Base-by-base conservation (phyloP, 225 moss, liverwort and hornwort species). In the Marchantia polymorpha region DNA sequence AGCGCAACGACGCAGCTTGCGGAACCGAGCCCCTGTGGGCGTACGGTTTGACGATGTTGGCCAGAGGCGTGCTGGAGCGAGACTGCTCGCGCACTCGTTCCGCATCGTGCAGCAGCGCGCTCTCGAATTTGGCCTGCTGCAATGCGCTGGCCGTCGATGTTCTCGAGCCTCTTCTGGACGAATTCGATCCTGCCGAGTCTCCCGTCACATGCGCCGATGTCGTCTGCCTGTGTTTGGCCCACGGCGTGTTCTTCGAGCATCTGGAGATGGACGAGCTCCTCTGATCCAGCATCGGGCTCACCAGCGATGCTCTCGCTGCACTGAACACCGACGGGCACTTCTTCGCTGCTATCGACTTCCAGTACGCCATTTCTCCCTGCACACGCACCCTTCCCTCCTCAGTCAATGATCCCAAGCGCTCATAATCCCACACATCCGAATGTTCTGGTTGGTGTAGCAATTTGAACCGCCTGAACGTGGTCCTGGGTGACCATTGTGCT, bases 291-390 rank as follows among this genome's bases (percentile, higher is more conserved):
- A 66, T 64, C 47, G 86, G 83, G 47, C 77, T 72, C 17, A 80
- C 70, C 52, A 83, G 73, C 0, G 77, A 68, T 73, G 75, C 72
- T 13, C 76, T 79, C 72, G 75, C 6, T 30, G 59, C 50, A 52
- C 86, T 73, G 7, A 83, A 85, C 22, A 82, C 78, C 46, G 74
- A 9, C 12, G 58, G 83, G 60, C 61, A 79, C 83, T 56, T 83
- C 82, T 87, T 93, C 12, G 87, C 83, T 64, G 91, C 88, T 69
- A 87, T 58, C 17, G 89, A 87, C 73, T 86, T 91, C 78, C 89
- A 89, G 69, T 89, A 90, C 0, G 85, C 84, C 58, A 93, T 88
- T 75, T 91, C 88, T 51, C 90, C 91, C 92, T 93, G 77, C 78
- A 88, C 8, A 5, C 74, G 50, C 55, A 15, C 23, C 69, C 47